Percentiles rank a stretch among this genome's conserved stretches.
phyloP scores from a whole-genome alignment of 1,284 basidiomycete genomes.

The Ganoderma boninense region DNA sequence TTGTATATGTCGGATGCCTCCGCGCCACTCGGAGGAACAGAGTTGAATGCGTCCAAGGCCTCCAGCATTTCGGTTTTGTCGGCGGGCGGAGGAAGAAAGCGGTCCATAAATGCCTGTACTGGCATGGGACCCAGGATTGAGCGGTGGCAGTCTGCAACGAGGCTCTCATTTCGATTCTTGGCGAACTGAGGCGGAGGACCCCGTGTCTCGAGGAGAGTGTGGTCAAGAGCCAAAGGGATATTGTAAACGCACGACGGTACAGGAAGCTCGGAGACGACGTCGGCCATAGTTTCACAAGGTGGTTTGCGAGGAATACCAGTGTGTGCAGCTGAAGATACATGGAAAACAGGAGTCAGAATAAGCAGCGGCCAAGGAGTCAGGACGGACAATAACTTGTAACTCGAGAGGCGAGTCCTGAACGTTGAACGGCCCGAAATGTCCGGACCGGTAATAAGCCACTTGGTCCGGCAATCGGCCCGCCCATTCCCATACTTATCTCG shows the following conservation, averaged over 20 bases:
- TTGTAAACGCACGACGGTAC: background rate
- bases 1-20: constrained; percentile 27
- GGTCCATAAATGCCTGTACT: background rate
- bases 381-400: no score
- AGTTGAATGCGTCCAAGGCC: background rate
- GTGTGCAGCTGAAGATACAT: no score
- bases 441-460: no score
- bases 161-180: constrained; percentile 37
- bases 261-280: no score
- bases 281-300: no score
- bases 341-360: no score
- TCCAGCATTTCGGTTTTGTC: background rate
- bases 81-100: background rate
- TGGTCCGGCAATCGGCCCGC: background rate
- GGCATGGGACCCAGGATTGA: background rate
- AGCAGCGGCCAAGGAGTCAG: no score
- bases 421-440: no score
- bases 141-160: background rate
- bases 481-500: background rate
- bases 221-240: background rate
- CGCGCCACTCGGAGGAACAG: constrained; percentile 34
- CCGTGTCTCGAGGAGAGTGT: background rate
- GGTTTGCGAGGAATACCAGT: no score
- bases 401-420: no score
- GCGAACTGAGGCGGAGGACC: constrained; percentile 35